Base-by-base conservation (phyloP, 371 early-diverging fungal genomes). In the Mortierella sp. region DNA sequence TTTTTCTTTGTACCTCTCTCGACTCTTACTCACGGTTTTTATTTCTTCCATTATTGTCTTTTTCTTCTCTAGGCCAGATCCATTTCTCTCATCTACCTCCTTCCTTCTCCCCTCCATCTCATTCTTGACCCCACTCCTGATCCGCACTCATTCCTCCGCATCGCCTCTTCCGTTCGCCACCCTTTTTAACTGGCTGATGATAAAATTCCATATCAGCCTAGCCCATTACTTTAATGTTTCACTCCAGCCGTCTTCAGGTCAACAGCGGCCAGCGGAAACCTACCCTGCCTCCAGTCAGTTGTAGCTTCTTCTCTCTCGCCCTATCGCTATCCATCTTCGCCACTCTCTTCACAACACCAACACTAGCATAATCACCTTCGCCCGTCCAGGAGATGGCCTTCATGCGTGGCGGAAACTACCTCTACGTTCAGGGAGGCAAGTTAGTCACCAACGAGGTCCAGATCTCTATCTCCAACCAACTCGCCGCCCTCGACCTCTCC, bases 401-500 rank as follows among this genome's bases (percentile, higher is more conserved):
- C 27, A 68, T 72, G 44, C 75, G 77, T 16, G 65, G 49, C 3
- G 78, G 82, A 3, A 44, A 32, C 27, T 60, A 70, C 24, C 77
- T 82, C 48, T 82, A 82, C 24, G 43, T 82, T 65, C 74, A 77
- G 49, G 82, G 82, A 2, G 82, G 78, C 16, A 38, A 71, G 32
- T 1, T 32, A 2, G 56, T 55, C 38, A 32, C 8, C 58, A 43
- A 48, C 43, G 24, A 44, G 1, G 74, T 41, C 41, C 38, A 68
- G 24, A 41, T 68, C 1, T 32, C 54, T 1, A 3, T 48, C 49
- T 46, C 70, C 4, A 16, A 14, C 24, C 83, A 83, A 29, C 71
- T 80, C 58, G 74, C 51, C 32, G 38, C 80, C 14, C 70, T 80
- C 7, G 77, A 79, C 32, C 77, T 83, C 7, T 76, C 80, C 0